Evolutionary conservation across 306 rosid species (phyloP), one percentile per base, ranked within the genome.

Genomic region (Quercus variabilis): DNA sequence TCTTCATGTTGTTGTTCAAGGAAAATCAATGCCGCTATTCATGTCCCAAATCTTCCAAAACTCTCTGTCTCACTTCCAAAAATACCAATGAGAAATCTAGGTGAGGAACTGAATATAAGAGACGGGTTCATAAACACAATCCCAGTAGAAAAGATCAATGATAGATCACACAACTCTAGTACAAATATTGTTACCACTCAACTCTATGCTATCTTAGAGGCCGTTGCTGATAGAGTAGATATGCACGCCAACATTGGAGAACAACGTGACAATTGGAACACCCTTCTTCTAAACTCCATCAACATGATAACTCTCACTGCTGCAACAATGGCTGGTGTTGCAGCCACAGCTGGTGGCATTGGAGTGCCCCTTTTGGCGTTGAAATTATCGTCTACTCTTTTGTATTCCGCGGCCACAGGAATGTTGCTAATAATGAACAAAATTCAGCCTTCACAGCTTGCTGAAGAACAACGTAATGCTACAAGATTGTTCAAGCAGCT

Each of bases 381-480:
- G 67, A 92, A 89, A 18, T 41, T 94, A 6, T 90, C 92, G 0
- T 90, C 97, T 0, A 80, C 90, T 17, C 78, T 90, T 0, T 73
- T 92, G 28, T 94, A 89, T 38, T 77, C 89, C 2, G 93, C 93
- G 0, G 93, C 96, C 51, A 87, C 93, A 0, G 97, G 98, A 25
- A 30, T 92, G 87, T n/a, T 76, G 26, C 80, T 89, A 18, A 19
- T 84, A 51, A 91, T 89, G 84, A 92, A 38, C 1, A 38, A 6
- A 38, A 38, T 38, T 38, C 43, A 38, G 43, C 43, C 43, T 38
- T 38, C 43, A 1, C 98, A 94, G 64, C 91, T 94, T 4, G 87
- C 92, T 0, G 98, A 94, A 59, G 98, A 94, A 20, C 96, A 94
- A n/a, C 87, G 97, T 1, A 94, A 90, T 38, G 94, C 96, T 0